phyloP scores from a whole-genome alignment of 805 yeast genomes.

The Saccharomycopsis oosterbeekiorum region DNA sequence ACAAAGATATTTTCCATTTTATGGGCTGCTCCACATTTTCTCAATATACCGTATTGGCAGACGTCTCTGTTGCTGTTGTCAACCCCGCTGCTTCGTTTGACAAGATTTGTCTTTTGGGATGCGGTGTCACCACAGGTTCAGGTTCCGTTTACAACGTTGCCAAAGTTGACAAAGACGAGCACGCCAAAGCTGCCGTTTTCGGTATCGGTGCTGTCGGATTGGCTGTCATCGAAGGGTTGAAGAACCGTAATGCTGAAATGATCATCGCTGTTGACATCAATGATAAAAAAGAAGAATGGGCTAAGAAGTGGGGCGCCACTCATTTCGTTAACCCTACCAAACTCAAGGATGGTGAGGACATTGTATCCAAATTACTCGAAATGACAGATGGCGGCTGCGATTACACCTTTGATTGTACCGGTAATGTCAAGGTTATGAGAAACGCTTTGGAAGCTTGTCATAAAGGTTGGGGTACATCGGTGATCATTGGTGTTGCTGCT shows the following conservation, averaged over 20 bases:
- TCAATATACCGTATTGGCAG: conserved; percentile 96
- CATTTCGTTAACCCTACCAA: conserved; percentile 77
- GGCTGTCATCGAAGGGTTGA: conserved; percentile 93
- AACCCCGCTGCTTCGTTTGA: conserved; percentile 76
- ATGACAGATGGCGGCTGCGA: conserved; percentile 97
- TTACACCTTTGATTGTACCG: conserved; percentile 95
- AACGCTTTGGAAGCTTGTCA: conserved; percentile 94
- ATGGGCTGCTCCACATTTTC: conserved; percentile 98
- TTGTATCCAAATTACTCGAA: conserved; percentile 76
- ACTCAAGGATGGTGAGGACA: conserved; percentile 59
- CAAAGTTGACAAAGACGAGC: conserved; percentile 75
- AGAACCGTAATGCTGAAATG: conserved; percentile 66
- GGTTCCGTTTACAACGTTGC: conserved; percentile 97
- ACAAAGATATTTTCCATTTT: conserved; percentile 78
- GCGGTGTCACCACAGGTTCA: conserved; percentile 97
- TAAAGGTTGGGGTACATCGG: conserved; percentile 97
- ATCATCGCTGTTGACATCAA: conserved; percentile 84
- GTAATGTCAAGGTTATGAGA: conserved; percentile 93
- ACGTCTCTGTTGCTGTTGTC: conserved; percentile 90
- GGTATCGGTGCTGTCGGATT: conserved; percentile 98
- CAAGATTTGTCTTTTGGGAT: conserved; percentile 86
- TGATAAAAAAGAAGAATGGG: conserved; percentile 78
- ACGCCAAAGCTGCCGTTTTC: conserved; percentile 74
- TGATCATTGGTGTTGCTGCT: conserved; percentile 96
- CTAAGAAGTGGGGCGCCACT: conserved; percentile 85